Conservation (phyloP, 2,329 filamentous ascomycete genomes). For the Metarhizium album region DNA sequence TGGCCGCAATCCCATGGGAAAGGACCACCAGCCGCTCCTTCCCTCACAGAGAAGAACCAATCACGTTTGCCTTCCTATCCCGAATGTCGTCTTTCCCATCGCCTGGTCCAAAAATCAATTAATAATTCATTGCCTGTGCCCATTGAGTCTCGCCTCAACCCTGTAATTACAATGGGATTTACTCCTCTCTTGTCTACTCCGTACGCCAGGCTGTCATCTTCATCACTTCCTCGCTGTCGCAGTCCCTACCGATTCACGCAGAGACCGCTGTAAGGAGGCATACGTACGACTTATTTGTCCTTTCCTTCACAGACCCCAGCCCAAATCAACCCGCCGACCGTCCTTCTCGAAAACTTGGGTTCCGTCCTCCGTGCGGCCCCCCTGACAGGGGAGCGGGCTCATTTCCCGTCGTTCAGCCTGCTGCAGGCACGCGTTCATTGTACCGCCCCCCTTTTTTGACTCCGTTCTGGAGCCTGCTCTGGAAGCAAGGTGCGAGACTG, state of each 20-base stretch:
- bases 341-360: background rate
- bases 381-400: conserved; percentile 1
- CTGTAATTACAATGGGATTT: no score
- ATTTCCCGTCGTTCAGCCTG: conserved; percentile 2
- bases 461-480: background rate
- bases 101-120: background rate
- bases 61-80: background rate
- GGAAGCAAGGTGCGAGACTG: background rate
- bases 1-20: background rate
- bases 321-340: background rate
- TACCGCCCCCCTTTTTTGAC: background rate
- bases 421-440: background rate
- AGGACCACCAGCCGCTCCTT: background rate
- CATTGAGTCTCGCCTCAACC: background rate
- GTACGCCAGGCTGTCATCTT: no score
- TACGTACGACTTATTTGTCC: no score
- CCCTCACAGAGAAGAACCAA: background rate
- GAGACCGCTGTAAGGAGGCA: no score
- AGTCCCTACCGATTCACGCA: no score
- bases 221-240: no score
- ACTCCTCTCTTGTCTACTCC: no score
- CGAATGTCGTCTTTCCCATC: background rate
- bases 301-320: no score
- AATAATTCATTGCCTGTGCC: background rate
- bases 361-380: background rate